These are phyloP conservation scores for Talaromyces sp. DNA, from an alignment of 2,329 filamentous ascomycete genomes.

Conservation along the genomic window DNA sequence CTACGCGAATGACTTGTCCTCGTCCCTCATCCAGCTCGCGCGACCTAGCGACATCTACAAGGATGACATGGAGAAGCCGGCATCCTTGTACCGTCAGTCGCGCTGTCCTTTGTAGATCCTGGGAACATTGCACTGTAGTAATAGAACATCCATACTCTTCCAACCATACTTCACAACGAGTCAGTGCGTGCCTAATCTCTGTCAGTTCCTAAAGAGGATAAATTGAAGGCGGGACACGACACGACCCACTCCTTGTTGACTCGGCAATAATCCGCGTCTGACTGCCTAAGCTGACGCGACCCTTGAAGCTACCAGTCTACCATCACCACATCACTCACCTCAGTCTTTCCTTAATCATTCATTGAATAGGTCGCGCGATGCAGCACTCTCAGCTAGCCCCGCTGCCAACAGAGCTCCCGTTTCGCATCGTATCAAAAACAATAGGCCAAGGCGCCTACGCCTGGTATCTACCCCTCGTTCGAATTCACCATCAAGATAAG, in stretches of 20 bases:
- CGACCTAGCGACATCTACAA: not conserved
- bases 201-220: slow-evolving; percentile 33
- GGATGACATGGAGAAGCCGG: not conserved
- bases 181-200: not conserved
- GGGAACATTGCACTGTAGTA: no score
- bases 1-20: not conserved
- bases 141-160: no score
- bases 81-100: no score
- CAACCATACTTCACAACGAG: no score
- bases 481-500: not conserved
- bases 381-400: slow-evolving; percentile 85
- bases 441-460: slow-evolving; percentile 97
- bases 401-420: slow-evolving; percentile 79
- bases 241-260: slow-evolving; percentile 25
- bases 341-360: not conserved
- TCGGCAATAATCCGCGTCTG: slow-evolving; percentile 11
- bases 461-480: slow-evolving; percentile 59
- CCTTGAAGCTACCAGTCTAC: not conserved
- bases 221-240: slow-evolving; percentile 31
- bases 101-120: no score
- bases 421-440: slow-evolving; percentile 92
- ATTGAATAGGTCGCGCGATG: slow-evolving; percentile 37
- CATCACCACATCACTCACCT: not conserved
- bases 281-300: slow-evolving; percentile 6
- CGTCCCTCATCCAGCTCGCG: not conserved